Evolutionary conservation across 2,329 filamentous ascomycete genomes (phyloP), one percentile per base, ranked within the genome.

Genomic region (Pseudogymnoascus sp.): DNA sequence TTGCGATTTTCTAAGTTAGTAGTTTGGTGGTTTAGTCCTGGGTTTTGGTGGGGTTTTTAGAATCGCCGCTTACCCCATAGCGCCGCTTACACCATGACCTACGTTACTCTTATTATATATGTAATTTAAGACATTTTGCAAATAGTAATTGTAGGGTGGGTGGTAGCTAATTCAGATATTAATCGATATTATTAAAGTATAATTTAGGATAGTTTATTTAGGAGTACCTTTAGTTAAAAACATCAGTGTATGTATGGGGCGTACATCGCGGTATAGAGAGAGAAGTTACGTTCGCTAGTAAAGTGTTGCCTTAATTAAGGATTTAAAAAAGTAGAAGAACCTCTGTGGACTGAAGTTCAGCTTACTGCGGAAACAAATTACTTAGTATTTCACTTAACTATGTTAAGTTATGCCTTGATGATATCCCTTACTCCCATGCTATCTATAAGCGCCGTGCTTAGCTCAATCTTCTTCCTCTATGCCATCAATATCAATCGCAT

Each of bases 401-500:
- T 63, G n/a, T 62, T 50, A 24, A 62, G 24, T 19, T 33, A 33
- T 33, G 50, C n/a, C 46, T 31, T 53, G 50, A 19, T 56, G 50
- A 56, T 56, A 56, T 33, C 50, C 28, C 33, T 56, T 56, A 56
- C 50, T 33, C 26, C 28, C 12, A 19, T 50, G 1, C 43, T 16
- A 33, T 33, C 50, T 33, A 19, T 33, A 31, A 56, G 50, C 50
- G 26, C 50, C 50, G 26, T 56, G 50, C 50, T 26, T 31, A 56
- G n/a, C 26, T 56, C 50, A 56, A 19, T 33, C 50, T 56, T 66
- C 65, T 31, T 66, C 86, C 73, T 90, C 87, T 76, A 89, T 80
- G 67, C 78, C 87, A 75, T 95, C 89, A 68, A 92, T 82, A 71
- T 91, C 85, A 73, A 96, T 95, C 24, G 90, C 91, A 72, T 96